phyloP scores from a whole-genome alignment of 2,329 filamentous ascomycete genomes.

The Plectosphaerella sp. region DNA sequence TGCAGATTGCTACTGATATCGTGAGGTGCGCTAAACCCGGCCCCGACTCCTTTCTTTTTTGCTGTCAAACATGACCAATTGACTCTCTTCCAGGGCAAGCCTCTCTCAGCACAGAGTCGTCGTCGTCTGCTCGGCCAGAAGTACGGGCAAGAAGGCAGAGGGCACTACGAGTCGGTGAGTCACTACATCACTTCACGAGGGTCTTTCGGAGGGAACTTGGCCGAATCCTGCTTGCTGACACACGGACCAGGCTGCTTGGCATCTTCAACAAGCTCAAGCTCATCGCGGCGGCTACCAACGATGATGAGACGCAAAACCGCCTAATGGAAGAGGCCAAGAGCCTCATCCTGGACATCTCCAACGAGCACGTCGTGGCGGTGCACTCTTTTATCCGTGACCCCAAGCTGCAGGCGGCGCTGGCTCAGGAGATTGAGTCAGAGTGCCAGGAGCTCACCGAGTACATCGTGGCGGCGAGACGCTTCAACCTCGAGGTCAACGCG shows the following conservation, averaged over 20 bases:
- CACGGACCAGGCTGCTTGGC: slow-evolving; percentile 44
- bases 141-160: slow-evolving; percentile 88
- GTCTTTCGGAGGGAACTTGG: background rate
- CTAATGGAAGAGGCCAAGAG: slow-evolving; percentile 62
- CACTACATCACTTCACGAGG: slow-evolving; percentile 10
- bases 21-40: slow-evolving; percentile 42
- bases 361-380: slow-evolving; percentile 75
- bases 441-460: slow-evolving; percentile 78
- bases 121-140: slow-evolving; percentile 92
- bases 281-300: slow-evolving; percentile 48
- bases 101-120: slow-evolving; percentile 71
- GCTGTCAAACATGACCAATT: slow-evolving; percentile 10
- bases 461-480: slow-evolving; percentile 57
- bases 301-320: slow-evolving; percentile 46
- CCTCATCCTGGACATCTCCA: slow-evolving; percentile 75
- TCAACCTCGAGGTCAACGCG: slow-evolving; percentile 71
- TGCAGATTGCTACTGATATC: slow-evolving; percentile 63
- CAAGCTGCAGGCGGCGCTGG: slow-evolving; percentile 54
- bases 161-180: slow-evolving; percentile 92
- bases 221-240: background rate
- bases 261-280: slow-evolving; percentile 54
- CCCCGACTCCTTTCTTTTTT: slow-evolving; percentile 4
- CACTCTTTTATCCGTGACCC: slow-evolving; percentile 55
- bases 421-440: slow-evolving; percentile 67
- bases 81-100: slow-evolving; percentile 40